Evolutionary conservation across 2,329 filamentous ascomycete species (phyloP).

Genomic region (Trichoderma endophyticum): DNA sequence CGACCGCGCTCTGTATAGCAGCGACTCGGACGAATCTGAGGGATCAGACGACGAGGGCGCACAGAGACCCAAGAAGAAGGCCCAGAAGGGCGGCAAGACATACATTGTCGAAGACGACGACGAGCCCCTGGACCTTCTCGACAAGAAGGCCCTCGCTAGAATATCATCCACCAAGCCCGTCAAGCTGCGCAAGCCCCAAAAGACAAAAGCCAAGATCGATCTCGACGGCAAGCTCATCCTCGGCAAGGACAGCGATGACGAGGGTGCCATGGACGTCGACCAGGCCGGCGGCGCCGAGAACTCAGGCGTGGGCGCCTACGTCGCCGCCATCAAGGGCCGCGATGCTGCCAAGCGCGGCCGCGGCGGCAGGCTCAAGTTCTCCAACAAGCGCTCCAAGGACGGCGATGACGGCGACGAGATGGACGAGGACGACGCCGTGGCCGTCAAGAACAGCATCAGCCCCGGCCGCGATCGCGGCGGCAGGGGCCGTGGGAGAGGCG

Average conservation of each 20-base stretch:
- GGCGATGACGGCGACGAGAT: conserved; percentile 52
- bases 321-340: conserved; percentile 65
- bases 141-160: conserved; percentile 82
- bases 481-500: conserved; percentile 32
- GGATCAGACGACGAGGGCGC: conserved; percentile 57
- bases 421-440: conserved; percentile 50
- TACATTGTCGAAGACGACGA: conserved; percentile 95
- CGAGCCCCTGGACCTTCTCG: conserved; percentile 90
- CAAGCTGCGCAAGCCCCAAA: conserved; percentile 55
- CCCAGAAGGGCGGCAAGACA: conserved; percentile 62
- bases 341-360: conserved; percentile 63
- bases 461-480: conserved; percentile 33
- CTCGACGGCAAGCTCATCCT: conserved; percentile 79
- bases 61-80: conserved; percentile 43
- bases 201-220: conserved; percentile 65
- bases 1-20: conserved; percentile 92
- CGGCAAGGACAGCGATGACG: conserved; percentile 53
- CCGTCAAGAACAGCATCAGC: conserved; percentile 50
- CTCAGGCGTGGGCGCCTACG: conserved; percentile 64
- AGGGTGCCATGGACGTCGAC: conserved; percentile 63
- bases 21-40: conserved; percentile 55
- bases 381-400: conserved; percentile 54
- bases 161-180: conserved; percentile 87
- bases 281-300: conserved; percentile 54
- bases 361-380: conserved; percentile 68